These are phyloP conservation scores for Mycena albidolilacea DNA, from an alignment of 768 basidiomycete genomes.

Conservation along the genomic window DNA sequence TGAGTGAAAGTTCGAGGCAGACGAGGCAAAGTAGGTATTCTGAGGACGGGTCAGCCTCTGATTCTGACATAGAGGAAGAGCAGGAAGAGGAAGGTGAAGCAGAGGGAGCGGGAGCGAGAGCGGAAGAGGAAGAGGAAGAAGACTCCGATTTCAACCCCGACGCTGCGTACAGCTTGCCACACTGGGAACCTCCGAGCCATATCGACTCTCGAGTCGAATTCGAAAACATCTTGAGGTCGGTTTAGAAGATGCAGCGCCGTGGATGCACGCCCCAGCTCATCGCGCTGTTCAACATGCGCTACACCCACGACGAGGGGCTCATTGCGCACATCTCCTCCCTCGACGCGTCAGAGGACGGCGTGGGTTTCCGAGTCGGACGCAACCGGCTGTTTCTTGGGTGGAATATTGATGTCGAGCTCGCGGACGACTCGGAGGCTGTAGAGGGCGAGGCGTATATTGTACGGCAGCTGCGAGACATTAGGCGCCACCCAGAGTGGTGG, in stretches of 20 bases:
- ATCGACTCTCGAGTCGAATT: constrained; percentile 41
- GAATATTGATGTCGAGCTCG: constrained; percentile 61
- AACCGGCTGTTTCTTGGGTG: constrained; percentile 75
- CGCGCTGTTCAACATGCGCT: constrained; percentile 66
- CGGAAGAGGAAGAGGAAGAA: constrained; percentile 30
- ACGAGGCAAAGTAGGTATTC: constrained; percentile 15
- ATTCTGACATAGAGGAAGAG: constrained; percentile 42
- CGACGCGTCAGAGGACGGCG: constrained; percentile 44
- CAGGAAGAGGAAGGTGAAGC: constrained; percentile 44
- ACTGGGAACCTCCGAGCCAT: constrained; percentile 72
- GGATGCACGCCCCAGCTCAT: constrained; percentile 76
- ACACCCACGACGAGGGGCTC: constrained; percentile 69
- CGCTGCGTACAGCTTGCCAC: constrained; percentile 57
- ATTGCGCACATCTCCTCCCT: constrained; percentile 58
- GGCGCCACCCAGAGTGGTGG: constrained; percentile 33
- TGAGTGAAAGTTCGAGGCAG: constrained; percentile 5
- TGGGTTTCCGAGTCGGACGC: constrained; percentile 45
- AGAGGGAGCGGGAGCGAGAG: not conserved
- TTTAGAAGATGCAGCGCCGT: constrained; percentile 63
- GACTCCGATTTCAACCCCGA: constrained; percentile 43
- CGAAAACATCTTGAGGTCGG: constrained; percentile 45
- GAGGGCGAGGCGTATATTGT: constrained; percentile 61
- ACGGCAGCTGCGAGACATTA: constrained; percentile 31
- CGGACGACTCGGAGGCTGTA: constrained; percentile 51
- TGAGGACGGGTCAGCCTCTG: constrained; percentile 28